phyloP scores from a whole-genome alignment of 208 protist species.

The Trypanosoma congolense region DNA sequence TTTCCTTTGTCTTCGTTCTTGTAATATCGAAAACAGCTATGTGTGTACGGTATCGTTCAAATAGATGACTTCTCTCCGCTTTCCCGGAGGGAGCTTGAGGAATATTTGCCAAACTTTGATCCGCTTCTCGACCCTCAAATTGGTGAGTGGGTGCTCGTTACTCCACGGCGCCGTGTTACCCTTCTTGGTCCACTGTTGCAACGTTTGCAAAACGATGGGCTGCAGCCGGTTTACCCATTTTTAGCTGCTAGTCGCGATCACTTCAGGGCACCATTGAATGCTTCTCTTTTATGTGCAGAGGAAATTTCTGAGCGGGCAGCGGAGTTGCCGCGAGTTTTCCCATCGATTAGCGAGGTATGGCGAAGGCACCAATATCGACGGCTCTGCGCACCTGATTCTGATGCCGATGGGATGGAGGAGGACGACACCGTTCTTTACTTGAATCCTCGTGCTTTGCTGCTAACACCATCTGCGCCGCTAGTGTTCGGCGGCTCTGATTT shows the following conservation, averaged over 20 bases:
- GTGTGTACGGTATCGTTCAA: background rate
- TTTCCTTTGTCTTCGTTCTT: slow-evolving; percentile 1
- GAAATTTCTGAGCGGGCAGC: background rate
- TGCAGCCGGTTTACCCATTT: slow-evolving; percentile 23
- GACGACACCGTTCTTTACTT: slow-evolving; percentile 53
- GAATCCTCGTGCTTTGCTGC: slow-evolving; percentile 57
- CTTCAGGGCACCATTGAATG: background rate
- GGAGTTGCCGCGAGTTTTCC: slow-evolving; percentile 6
- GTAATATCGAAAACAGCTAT: background rate
- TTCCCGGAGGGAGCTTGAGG: slow-evolving; percentile 35
- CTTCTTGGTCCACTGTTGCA: slow-evolving; percentile 58
- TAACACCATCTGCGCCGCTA: slow-evolving; percentile 64
- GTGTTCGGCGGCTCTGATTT: slow-evolving; percentile 68
- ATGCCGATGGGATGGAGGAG: slow-evolving; percentile 6
- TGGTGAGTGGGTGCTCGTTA: slow-evolving; percentile 80
- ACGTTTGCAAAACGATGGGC: slow-evolving; percentile 22
- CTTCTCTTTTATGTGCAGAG: background rate
- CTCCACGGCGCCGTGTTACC: slow-evolving; percentile 31
- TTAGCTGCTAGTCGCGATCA: background rate
- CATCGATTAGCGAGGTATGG: slow-evolving; percentile 13
- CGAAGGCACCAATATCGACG: slow-evolving; percentile 12
- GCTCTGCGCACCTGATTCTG: background rate
- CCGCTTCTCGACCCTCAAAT: slow-evolving; percentile 53
- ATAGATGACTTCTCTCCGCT: slow-evolving; percentile 23
- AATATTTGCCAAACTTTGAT: slow-evolving; percentile 69